phyloP scores from a whole-genome alignment of 2,329 filamentous ascomycete species.

The Cyphellophora attinorum region DNA sequence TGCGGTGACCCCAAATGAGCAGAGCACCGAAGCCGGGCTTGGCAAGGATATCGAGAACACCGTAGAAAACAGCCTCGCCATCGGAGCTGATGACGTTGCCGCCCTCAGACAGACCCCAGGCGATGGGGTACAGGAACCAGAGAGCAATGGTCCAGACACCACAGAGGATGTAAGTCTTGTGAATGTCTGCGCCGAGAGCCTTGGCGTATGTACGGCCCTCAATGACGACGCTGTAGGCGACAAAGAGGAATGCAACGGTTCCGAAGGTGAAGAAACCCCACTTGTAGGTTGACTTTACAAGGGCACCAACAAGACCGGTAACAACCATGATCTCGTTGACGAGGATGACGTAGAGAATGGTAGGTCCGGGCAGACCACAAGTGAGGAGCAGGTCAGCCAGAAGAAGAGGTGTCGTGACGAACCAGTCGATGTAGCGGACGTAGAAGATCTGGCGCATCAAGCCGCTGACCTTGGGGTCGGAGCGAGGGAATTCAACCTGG shows the following conservation, averaged over 20 bases:
- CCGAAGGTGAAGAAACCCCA: conserved; percentile 50
- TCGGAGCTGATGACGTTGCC: conserved; percentile 58
- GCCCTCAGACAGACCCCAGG: conserved; percentile 55
- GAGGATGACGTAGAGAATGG: conserved; percentile 52
- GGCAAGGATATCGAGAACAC: conserved; percentile 37
- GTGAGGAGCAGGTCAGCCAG: conserved; percentile 55
- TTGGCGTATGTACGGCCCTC: conserved; percentile 48
- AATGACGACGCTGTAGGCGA: conserved; percentile 50
- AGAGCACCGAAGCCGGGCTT: conserved; percentile 55
- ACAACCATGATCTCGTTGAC: conserved; percentile 59
- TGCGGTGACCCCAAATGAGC: conserved; percentile 53
- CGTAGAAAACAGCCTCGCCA: conserved; percentile 14
- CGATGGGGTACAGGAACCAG: conserved; percentile 48
- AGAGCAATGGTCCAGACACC: conserved; percentile 53
- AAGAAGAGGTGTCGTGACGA: conserved; percentile 54
- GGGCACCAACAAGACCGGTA: conserved; percentile 56
- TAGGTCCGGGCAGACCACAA: conserved; percentile 55
- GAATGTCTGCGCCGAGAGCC: conserved; percentile 43
- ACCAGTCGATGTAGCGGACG: conserved; percentile 57
- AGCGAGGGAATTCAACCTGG: conserved; percentile 48
- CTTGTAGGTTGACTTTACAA: conserved; percentile 54
- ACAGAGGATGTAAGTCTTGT: conserved; percentile 43
- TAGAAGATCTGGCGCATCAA: conserved; percentile 56
- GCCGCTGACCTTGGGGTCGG: conserved; percentile 35
- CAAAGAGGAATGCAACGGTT: conserved; percentile 45